Evolutionary conservation across 768 basidiomycete genomes (phyloP).

Genomic region (Leccinum subgranulosum): DNA sequence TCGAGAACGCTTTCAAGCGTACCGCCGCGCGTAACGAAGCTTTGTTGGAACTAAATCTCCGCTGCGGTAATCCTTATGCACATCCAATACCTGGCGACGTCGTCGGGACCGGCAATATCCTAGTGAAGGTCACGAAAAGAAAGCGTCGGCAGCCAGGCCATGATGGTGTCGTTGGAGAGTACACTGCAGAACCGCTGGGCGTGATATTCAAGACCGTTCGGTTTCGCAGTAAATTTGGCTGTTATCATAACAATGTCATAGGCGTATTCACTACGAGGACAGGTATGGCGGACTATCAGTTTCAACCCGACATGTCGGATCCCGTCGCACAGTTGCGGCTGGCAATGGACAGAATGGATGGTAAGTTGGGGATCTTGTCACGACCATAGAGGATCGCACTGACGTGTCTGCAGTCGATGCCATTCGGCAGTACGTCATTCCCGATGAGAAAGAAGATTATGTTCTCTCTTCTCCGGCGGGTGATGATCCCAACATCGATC

Average conservation of each 20-base stretch:
- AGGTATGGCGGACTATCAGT: conserved; percentile 97
- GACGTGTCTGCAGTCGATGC: conserved; percentile 54
- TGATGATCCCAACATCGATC: conserved; percentile 51
- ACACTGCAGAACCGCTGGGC: conserved; percentile 70
- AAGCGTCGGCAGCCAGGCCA: conserved; percentile 44
- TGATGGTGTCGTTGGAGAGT: conserved; percentile 54
- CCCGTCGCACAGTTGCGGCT: conserved; percentile 64
- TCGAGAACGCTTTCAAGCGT: conserved; percentile 78
- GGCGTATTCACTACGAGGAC: conserved; percentile 2
- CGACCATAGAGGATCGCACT: not conserved
- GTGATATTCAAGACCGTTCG: conserved; percentile 78
- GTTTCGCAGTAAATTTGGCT: conserved; percentile 72
- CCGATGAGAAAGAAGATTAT: conserved; percentile 67
- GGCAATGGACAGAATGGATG: conserved; percentile 79
- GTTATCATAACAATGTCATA: not conserved
- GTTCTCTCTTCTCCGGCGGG: conserved; percentile 29
- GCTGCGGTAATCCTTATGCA: conserved; percentile 70
- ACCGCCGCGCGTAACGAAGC: conserved; percentile 58
- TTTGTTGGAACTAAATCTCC: conserved; percentile 72
- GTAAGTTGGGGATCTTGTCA: conserved; percentile 40
- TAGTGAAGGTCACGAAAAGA: conserved; percentile 79
- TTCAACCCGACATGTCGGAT: conserved; percentile 70
- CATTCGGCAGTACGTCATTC: conserved; percentile 67
- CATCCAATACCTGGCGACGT: conserved; percentile 86
- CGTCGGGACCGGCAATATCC: conserved; percentile 72